These are phyloP conservation scores for Saccharomycopsis fermentans DNA, from an alignment of 805 yeast species.

Conservation along the genomic window DNA sequence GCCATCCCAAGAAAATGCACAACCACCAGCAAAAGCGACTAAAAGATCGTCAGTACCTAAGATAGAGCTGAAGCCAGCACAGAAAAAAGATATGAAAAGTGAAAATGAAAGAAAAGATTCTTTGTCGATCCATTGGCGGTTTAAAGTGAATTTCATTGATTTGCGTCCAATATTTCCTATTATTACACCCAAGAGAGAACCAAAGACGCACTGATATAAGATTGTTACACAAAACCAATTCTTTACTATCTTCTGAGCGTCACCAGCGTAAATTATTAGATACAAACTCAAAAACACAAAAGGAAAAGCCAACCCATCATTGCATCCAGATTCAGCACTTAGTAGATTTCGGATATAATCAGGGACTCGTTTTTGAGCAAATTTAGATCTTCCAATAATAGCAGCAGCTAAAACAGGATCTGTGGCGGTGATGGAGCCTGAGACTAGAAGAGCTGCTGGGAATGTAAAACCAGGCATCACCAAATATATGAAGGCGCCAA, in stretches of 20 bases:
- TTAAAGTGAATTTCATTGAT: constrained; percentile 65
- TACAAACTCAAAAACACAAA: constrained; percentile 66
- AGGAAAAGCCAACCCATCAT: constrained; percentile 95
- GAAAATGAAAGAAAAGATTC: constrained; percentile 84
- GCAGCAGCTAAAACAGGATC: constrained; percentile 95
- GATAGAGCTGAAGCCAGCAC: constrained; percentile 84
- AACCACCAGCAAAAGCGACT: constrained; percentile 86
- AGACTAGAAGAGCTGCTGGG: constrained; percentile 58
- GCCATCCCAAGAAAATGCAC: constrained; percentile 92
- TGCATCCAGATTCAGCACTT: constrained; percentile 82
- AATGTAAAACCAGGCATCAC: constrained; percentile 66
- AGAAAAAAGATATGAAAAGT: constrained; percentile 67
- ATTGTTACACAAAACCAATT: constrained; percentile 74
- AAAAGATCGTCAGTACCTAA: constrained; percentile 83
- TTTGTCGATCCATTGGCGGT: constrained; percentile 60
- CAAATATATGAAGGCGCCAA: constrained; percentile 70
- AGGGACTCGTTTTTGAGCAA: constrained; percentile 76
- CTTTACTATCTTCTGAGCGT: constrained; percentile 58
- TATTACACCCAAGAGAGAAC: constrained; percentile 60
- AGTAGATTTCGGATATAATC: constrained; percentile 81
- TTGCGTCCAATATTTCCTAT: constrained; percentile 67
- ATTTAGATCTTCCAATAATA: constrained; percentile 88
- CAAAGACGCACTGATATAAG: constrained; percentile 73
- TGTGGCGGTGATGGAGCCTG: constrained; percentile 90
- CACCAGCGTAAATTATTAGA: constrained; percentile 53